Evolutionary conservation across 352 stramenopile species (phyloP).

Genomic region (Elongisporangium anandrum): DNA sequence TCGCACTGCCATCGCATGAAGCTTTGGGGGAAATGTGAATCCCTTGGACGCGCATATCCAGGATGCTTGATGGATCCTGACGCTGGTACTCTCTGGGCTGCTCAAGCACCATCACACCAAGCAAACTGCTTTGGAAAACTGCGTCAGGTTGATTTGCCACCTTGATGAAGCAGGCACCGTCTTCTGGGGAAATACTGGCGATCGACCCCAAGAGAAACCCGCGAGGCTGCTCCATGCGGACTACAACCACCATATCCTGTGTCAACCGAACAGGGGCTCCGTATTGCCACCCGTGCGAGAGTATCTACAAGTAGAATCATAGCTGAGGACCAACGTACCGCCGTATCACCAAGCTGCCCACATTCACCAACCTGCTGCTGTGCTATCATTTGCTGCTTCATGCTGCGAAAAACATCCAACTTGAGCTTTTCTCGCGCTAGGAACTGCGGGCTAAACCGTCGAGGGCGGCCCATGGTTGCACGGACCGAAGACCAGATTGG

Average conservation of each 20-base stretch:
- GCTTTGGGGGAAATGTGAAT: background rate
- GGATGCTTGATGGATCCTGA: constrained; percentile 6
- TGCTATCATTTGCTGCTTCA: constrained; percentile 25
- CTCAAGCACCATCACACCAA: constrained; percentile 53
- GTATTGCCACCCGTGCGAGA: background rate
- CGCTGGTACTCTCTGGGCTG: constrained; percentile 4
- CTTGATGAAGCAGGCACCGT: constrained; percentile 30
- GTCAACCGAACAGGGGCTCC: background rate
- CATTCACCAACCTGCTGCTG: constrained; percentile 12
- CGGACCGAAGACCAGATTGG: constrained; percentile 77
- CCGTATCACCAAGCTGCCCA: background rate
- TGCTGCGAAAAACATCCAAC: constrained; percentile 45
- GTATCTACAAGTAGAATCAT: constrained; percentile 4
- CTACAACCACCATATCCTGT: constrained; percentile 9
- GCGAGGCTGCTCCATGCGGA: constrained; percentile 27
- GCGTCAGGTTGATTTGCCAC: constrained; percentile 18
- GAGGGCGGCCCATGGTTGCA: constrained; percentile 64
- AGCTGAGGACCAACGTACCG: background rate
- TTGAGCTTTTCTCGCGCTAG: constrained; percentile 68
- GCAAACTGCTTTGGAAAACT: constrained; percentile 33
- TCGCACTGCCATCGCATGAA: background rate
- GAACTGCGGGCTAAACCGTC: constrained; percentile 62
- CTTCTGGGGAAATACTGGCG: constrained; percentile 15
- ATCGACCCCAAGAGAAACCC: constrained; percentile 36
- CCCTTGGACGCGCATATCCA: background rate